Percentiles rank a stretch among this genome's conserved stretches.
phyloP scores from a whole-genome alignment of 768 basidiomycete species.

The Holtermannia corniformis region DNA sequence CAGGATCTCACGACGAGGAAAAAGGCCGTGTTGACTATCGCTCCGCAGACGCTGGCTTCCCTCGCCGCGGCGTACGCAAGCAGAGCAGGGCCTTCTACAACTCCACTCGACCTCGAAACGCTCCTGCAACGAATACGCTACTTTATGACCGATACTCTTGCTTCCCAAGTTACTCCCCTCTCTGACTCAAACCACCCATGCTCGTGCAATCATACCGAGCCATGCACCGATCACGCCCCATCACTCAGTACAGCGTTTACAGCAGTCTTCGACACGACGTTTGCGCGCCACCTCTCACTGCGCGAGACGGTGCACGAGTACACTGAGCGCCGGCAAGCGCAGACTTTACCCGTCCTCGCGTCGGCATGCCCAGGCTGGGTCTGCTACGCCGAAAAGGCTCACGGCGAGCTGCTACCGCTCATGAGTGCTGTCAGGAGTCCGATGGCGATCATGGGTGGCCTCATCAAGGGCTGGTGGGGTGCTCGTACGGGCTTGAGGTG shows the following conservation, averaged over 20 bases:
- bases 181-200: conserved; percentile 42
- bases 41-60: conserved; percentile 77
- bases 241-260: neutral
- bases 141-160: neutral
- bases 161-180: neutral
- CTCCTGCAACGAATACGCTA: neutral
- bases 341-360: conserved; percentile 72
- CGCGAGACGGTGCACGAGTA: conserved; percentile 76
- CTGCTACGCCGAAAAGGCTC: conserved; percentile 97
- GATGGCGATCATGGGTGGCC: conserved; percentile 84
- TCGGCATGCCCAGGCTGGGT: conserved; percentile 99
- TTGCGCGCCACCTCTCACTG: conserved; percentile 76
- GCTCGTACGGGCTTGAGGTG: conserved; percentile 58
- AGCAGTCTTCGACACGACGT: conserved; percentile 80
- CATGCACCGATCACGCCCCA: conserved; percentile 56
- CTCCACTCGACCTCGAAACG: neutral
- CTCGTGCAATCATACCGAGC: conserved; percentile 39
- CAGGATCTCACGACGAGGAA: conserved; percentile 50
- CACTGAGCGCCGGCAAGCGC: conserved; percentile 52
- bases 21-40: conserved; percentile 73
- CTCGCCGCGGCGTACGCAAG: conserved; percentile 51
- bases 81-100: neutral
- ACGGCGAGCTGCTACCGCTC: conserved; percentile 84
- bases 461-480: conserved; percentile 84
- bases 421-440: conserved; percentile 82